Conservation (phyloP, 352 stramenopile species). For the Globisporangium spinosum region DNA sequence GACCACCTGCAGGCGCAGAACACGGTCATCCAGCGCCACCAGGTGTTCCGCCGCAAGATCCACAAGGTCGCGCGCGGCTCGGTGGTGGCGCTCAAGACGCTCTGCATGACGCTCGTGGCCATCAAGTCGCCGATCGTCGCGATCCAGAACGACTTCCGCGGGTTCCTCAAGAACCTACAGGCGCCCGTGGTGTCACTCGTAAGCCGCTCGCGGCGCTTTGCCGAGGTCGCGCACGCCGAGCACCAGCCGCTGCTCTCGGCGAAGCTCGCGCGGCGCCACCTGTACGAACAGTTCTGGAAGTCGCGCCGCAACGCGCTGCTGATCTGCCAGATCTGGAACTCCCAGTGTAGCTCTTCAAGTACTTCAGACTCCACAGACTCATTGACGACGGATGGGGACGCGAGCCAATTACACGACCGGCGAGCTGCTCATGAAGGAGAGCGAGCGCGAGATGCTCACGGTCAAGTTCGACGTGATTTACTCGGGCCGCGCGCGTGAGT, state of each 20-base stretch:
- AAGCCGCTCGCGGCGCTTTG: conserved; percentile 40
- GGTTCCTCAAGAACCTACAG: conserved; percentile 46
- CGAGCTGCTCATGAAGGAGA: conserved; percentile 47
- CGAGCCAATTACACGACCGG: conserved; percentile 50
- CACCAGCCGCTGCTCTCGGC: conserved; percentile 40
- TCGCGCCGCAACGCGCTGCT: conserved; percentile 51
- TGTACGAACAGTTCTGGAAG: conserved; percentile 72
- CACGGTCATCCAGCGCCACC: conserved; percentile 47
- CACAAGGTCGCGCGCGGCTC: conserved; percentile 41
- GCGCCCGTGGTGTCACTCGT: conserved; percentile 52
- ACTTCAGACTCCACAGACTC: too few species aligned
- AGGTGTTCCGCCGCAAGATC: conserved; percentile 49
- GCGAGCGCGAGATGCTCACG: conserved; percentile 30
- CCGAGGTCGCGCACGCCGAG: conserved; percentile 44
- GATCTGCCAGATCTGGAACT: conserved; percentile 63
- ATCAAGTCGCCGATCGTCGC: conserved; percentile 49
- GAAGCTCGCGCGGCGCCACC: conserved; percentile 47
- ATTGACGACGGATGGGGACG: background rate
- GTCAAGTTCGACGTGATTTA: conserved; percentile 59
- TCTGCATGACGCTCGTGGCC: conserved; percentile 37
- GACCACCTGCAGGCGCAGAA: conserved; percentile 61
- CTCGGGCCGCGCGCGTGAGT: conserved; percentile 61
- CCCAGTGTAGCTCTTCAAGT: conserved; percentile 2
- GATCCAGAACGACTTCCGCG: conserved; percentile 48
- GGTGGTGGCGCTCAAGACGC: conserved; percentile 31